These are phyloP conservation scores for Eimeria mitis DNA, from an alignment of 169 alveolate species.

Conservation along the genomic window DNA sequence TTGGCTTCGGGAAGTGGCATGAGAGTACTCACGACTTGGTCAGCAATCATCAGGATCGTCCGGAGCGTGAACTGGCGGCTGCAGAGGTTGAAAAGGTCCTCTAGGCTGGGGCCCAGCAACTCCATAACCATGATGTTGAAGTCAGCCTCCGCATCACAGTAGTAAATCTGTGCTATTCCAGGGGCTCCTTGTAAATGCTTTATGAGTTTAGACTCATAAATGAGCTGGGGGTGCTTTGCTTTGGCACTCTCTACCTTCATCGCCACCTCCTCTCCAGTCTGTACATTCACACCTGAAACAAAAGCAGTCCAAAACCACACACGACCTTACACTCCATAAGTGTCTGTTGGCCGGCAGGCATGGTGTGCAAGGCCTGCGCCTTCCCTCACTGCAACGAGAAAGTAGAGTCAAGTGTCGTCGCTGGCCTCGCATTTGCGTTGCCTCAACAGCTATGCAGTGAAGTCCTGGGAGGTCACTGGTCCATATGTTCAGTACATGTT, in stretches of 20 bases:
- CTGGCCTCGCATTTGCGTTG: not conserved
- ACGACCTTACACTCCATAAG: not conserved
- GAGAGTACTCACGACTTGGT: conserved; percentile 93
- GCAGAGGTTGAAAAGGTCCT: conserved; percentile 93
- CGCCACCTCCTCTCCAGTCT: conserved; percentile 87
- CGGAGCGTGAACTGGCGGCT: conserved; percentile 96
- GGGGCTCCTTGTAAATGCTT: conserved; percentile 84
- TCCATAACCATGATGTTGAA: conserved; percentile 91
- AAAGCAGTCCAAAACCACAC: not conserved
- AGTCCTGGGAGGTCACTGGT: not conserved
- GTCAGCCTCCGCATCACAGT: conserved; percentile 85
- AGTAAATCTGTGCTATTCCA: conserved; percentile 82
- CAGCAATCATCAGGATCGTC: conserved; percentile 97
- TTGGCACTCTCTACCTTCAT: conserved; percentile 84
- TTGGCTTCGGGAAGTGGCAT: not conserved
- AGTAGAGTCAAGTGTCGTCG: not conserved
- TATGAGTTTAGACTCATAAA: conserved; percentile 85
- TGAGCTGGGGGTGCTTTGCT: conserved; percentile 89
- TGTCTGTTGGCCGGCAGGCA: not conserved
- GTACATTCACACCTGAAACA: conserved; percentile 65
- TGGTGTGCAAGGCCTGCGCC: not conserved
- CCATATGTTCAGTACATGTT: not conserved
- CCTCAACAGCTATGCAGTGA: not conserved
- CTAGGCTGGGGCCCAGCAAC: conserved; percentile 90
- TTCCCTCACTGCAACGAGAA: not conserved